Percentiles rank a stretch among this genome's conserved stretches.
These are phyloP conservation scores for Trifolium fragiferum DNA, from an alignment of 306 rosid species.

Conservation along the genomic window DNA sequence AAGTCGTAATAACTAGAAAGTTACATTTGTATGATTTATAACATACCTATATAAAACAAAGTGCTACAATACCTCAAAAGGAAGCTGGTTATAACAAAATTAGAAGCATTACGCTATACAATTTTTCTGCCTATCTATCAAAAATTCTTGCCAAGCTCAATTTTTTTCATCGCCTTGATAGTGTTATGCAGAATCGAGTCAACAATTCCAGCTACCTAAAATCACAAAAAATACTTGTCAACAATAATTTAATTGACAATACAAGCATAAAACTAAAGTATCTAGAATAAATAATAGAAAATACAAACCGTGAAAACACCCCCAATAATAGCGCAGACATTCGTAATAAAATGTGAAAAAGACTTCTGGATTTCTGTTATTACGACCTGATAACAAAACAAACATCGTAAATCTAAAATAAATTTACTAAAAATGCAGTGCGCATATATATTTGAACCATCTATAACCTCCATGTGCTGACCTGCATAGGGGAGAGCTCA, in stretches of 20 bases:
- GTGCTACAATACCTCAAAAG: conserved; percentile 31
- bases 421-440: conserved; percentile 27
- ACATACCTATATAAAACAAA: conserved; percentile 12
- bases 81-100: conserved; percentile 43
- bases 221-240: conserved; percentile 41
- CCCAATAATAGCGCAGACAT: conserved; percentile 93
- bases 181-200: conserved; percentile 89
- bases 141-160: conserved; percentile 88
- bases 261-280: conserved; percentile 15
- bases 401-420: conserved; percentile 24
- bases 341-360: conserved; percentile 90
- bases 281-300: conserved; percentile 13
- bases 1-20: conserved; percentile 34
- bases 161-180: conserved; percentile 70
- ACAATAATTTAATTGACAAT: conserved; percentile 27
- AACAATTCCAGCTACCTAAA: conserved; percentile 96
- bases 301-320: conserved; percentile 97
- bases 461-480: conserved; percentile 30
- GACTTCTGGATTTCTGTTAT: conserved; percentile 82
- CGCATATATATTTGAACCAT: conserved; percentile 15
- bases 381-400: conserved; percentile 63
- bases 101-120: conserved; percentile 40
- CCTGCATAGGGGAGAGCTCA: conserved; percentile 99
- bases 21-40: conserved; percentile 41
- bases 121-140: conserved; percentile 55